Conservation (phyloP, 768 basidiomycete genomes). For the Russula vinacea region DNA sequence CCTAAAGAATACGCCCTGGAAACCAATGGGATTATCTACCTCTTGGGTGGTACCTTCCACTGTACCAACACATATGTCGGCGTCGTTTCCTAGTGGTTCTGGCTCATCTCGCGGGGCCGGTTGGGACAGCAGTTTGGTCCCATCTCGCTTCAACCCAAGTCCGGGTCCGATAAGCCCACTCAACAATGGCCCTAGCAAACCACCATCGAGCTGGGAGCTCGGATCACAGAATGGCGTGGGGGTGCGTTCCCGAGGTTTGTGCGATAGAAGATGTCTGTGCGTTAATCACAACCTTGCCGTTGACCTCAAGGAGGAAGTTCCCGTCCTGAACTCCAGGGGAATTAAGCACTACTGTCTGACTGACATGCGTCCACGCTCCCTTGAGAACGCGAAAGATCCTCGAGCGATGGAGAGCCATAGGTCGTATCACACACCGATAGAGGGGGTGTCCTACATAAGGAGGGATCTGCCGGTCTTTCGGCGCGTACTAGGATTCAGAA, state of each 20-base stretch:
- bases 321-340: conserved; percentile 72
- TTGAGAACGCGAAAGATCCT: conserved; percentile 60
- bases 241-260: background rate
- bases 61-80: background rate
- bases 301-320: conserved; percentile 57
- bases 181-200: background rate
- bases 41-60: background rate
- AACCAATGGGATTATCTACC: conserved; percentile 35
- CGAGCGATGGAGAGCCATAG: conserved; percentile 74
- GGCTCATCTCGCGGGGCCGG: background rate
- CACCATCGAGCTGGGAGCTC: conserved; percentile 5
- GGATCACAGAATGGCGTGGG: conserved; percentile 32
- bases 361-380: conserved; percentile 69
- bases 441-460: conserved; percentile 55
- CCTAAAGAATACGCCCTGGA: conserved; percentile 72
- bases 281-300: conserved; percentile 53
- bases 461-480: conserved; percentile 60
- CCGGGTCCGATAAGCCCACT: background rate
- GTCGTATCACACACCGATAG: conserved; percentile 57
- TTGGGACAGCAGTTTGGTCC: background rate
- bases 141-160: background rate
- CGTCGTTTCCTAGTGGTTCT: background rate
- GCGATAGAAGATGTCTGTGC: conserved; percentile 62
- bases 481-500: conserved; percentile 56
- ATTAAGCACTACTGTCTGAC: conserved; percentile 70